Evolutionary conservation across 139 green algal genomes (phyloP).

Genomic region (Parachlorella kessleri): DNA sequence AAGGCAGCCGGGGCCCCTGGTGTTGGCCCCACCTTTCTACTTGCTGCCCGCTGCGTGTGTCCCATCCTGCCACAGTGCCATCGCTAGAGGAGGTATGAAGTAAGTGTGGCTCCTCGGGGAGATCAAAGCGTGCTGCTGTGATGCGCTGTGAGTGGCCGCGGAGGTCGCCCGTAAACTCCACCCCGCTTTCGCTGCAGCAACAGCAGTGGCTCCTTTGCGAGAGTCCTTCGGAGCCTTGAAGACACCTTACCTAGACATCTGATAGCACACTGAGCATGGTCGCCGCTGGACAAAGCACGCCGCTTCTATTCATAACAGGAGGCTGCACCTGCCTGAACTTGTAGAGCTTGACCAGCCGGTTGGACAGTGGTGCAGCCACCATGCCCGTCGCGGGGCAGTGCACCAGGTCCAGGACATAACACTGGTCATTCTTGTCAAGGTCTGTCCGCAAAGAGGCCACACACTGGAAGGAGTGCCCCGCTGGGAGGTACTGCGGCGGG

Average conservation of each 20-base stretch:
- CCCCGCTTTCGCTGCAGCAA: not conserved
- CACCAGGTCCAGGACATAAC: slow-evolving; percentile 69
- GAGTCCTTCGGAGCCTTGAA: too few species aligned
- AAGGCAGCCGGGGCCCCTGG: too few species aligned
- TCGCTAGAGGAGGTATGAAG: slow-evolving; percentile 64
- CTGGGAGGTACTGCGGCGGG: too few species aligned
- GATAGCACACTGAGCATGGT: too few species aligned
- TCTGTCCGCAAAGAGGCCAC: slow-evolving; percentile 32
- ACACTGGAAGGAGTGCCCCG: too few species aligned
- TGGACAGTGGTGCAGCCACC: slow-evolving; percentile 58
- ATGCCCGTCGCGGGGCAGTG: slow-evolving; percentile 11
- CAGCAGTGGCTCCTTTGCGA: too few species aligned
- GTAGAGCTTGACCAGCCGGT: slow-evolving; percentile 63
- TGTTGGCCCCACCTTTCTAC: not conserved
- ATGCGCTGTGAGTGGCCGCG: slow-evolving; percentile 42
- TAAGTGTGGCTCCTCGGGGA: slow-evolving; percentile 33
- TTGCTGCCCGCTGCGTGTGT: slow-evolving; percentile 49
- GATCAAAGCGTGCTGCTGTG: slow-evolving; percentile 51
- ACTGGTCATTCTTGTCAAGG: slow-evolving; percentile 55
- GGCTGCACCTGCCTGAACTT: slow-evolving; percentile 25
- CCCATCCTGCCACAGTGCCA: slow-evolving; percentile 67
- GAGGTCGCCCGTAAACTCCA: slow-evolving; percentile 57
- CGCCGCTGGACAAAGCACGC: too few species aligned
- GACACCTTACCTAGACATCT: too few species aligned
- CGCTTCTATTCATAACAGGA: too few species aligned